Percentiles rank a stretch among this genome's conserved stretches.
These are phyloP conservation scores for Suillus decipiens DNA, from an alignment of 768 basidiomycete species.

Conservation along the genomic window DNA sequence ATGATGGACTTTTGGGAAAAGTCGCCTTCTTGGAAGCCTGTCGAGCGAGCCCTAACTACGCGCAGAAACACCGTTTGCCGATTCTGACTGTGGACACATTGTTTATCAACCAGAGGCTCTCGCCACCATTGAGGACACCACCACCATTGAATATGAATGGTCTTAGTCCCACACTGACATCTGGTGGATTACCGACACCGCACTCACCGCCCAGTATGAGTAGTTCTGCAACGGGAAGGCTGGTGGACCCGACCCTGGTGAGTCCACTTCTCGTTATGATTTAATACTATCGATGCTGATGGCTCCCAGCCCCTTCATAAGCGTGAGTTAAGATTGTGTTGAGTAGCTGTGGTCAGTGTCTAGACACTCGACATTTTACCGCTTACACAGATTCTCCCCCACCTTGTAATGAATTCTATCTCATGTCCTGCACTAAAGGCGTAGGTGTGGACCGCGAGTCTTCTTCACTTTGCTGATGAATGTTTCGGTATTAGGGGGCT, in stretches of 20 bases:
- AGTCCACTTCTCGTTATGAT: conserved; percentile 20
- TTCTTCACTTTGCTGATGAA: conserved; percentile 17
- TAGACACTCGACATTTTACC: conserved; percentile 12
- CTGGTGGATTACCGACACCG: conserved; percentile 67
- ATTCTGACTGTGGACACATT: conserved; percentile 53
- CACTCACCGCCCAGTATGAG: conserved; percentile 53
- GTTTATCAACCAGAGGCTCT: conserved; percentile 38
- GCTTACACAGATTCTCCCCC: conserved; percentile 72
- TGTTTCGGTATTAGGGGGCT: conserved; percentile 41
- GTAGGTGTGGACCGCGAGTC: conserved; percentile 35
- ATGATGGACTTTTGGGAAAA: conserved; percentile 65
- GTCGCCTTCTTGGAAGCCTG: conserved; percentile 60
- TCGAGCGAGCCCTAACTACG: conserved; percentile 42
- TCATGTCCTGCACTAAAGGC: conserved; percentile 83
- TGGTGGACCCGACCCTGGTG: conserved; percentile 68
- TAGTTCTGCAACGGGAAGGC: conserved; percentile 28
- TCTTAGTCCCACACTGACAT: conserved; percentile 44
- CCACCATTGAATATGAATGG: conserved; percentile 48
- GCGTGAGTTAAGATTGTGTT: conserved; percentile 48
- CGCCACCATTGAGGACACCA: conserved; percentile 40
- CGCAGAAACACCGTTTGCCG: conserved; percentile 52
- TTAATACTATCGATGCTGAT: conserved; percentile 11
- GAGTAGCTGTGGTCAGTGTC: neutral
- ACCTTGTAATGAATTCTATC: conserved; percentile 83
- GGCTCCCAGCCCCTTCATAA: conserved; percentile 68